phyloP scores from a whole-genome alignment of 306 rosid genomes.

The Medicago lupulina region DNA sequence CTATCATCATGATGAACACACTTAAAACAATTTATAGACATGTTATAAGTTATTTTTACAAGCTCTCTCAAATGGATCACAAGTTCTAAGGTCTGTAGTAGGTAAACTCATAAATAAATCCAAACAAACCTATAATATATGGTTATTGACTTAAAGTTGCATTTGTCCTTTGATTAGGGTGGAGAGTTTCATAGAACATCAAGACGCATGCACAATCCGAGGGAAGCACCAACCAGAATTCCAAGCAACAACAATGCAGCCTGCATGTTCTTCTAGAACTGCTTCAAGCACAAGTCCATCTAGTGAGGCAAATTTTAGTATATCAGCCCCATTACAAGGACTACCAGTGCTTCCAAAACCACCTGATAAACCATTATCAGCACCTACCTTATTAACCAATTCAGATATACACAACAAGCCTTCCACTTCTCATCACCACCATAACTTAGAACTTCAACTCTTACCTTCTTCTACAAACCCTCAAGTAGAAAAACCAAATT shows the following conservation, averaged over 20 bases:
- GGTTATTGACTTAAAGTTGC: background rate
- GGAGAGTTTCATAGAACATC: slow-evolving; percentile 98
- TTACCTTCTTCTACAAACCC: slow-evolving; percentile 53
- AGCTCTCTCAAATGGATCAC: too few species aligned
- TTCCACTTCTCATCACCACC: slow-evolving; percentile 40
- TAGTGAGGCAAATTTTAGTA: slow-evolving; percentile 65
- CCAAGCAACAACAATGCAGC: slow-evolving; percentile 45
- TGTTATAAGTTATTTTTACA: too few species aligned
- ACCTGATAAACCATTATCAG: slow-evolving; percentile 16
- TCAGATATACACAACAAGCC: slow-evolving; percentile 38
- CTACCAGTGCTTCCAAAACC: slow-evolving; percentile 47
- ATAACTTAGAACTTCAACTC: slow-evolving; percentile 79
- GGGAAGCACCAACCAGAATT: slow-evolving; percentile 60
- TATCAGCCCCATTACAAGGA: slow-evolving; percentile 50
- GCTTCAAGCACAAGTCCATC: slow-evolving; percentile 88
- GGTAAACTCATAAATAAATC: background rate
- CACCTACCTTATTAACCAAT: slow-evolving; percentile 13
- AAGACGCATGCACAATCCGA: slow-evolving; percentile 73
- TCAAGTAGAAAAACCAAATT: slow-evolving; percentile 27
- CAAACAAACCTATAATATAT: background rate
- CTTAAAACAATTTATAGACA: background rate
- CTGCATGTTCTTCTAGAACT: slow-evolving; percentile 70
- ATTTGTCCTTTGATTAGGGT: slow-evolving; percentile 60
- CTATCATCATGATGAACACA: too few species aligned
- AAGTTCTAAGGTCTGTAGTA: background rate